These are phyloP conservation scores for Yamagishiella unicocca DNA, from an alignment of 139 green algal species.

Conservation along the genomic window DNA sequence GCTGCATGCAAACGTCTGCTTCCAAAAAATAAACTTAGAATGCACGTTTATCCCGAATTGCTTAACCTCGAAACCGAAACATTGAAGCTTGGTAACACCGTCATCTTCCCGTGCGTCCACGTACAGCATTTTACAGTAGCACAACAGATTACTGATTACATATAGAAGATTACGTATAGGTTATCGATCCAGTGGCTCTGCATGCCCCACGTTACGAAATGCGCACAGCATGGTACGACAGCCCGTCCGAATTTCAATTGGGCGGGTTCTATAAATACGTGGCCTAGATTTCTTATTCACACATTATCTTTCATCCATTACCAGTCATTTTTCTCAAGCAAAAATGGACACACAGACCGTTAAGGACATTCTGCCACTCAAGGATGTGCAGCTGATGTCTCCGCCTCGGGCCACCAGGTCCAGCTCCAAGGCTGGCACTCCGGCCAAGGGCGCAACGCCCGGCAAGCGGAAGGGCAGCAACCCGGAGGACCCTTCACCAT, in stretches of 20 bases:
- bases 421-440: neutral
- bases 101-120: no score
- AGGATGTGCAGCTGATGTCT: constrained; percentile 23
- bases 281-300: neutral
- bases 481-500: neutral
- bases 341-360: neutral
- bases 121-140: no score
- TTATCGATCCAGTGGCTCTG: no score
- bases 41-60: no score
- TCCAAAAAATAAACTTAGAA: no score
- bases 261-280: neutral
- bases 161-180: no score
- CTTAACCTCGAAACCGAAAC: no score
- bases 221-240: neutral
- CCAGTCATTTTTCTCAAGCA: no score
- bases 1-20: no score
- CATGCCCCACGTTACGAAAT: neutral
- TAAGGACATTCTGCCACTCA: constrained; percentile 10
- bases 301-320: neutral
- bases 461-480: neutral
- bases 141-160: no score
- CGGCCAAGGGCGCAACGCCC: neutral
- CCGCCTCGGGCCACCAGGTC: neutral
- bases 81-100: no score
- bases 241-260: neutral